Evolutionary conservation across 2,329 filamentous ascomycete genomes (phyloP), one percentile per base, ranked within the genome.

Genomic region (Cadophora sp.): DNA sequence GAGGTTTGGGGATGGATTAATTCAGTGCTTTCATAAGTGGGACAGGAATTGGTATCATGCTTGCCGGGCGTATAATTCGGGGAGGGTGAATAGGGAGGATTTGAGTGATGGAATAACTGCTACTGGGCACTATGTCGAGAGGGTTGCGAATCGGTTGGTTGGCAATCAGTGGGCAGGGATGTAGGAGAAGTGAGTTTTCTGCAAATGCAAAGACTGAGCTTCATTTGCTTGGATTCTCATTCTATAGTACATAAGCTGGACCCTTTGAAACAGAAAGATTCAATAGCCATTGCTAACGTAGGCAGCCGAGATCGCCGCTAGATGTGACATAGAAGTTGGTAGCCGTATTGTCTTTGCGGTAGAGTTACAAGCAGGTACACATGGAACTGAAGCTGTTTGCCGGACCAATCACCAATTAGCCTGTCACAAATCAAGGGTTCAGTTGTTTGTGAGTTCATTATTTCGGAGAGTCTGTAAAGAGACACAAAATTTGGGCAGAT

Each of bases 1-100:
- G 9, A 37, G 22, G 24, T 64, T 63, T 64, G 68, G 68, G 12
- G 65, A 66, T 24, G 68, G 65, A 1, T 40, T 70, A 43, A 65
- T 56, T 27, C 65, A 65, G 53, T 61, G 60, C 16, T 61, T 58
- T 37, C 53, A 65, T 37, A 34, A 61, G 58, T 67, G 56, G 53
- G 55, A 62, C 64, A 37, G 62, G 31, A 55, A 67, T 61, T 69
- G 66, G 55, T 69, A 68, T 63, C 56, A 67, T n/a, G 68, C 65
- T 34, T 68, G 64, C 29, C 65, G 68, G n/a, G 65, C 62, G 37
- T 69, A 69, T 51, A 69, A 69, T 56, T 62, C 53, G 31, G 68
- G 68, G 26, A 67, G 56, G 29, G 64, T 64, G n/a, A 65, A 69
- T 55, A 40, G 31, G 48, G 43, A 27, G 1, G 62, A 68, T 65